Conservation (phyloP, 2,329 filamentous ascomycete species). For the Blastomyces gilchristii region DNA sequence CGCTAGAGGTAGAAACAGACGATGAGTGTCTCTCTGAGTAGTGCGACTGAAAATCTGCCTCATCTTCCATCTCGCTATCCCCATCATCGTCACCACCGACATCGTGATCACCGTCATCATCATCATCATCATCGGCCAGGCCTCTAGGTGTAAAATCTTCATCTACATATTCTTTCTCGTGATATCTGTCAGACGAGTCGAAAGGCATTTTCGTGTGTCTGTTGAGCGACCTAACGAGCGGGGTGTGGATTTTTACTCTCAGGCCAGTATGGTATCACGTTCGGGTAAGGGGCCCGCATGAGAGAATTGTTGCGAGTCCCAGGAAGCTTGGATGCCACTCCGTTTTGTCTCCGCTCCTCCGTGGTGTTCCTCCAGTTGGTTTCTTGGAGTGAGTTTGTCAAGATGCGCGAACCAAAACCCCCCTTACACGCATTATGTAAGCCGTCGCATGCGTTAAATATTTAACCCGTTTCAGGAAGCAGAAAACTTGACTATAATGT, state of each 20-base stretch:
- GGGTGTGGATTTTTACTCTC: neutral
- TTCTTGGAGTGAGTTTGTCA: too few relatives aligned
- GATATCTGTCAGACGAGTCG: neutral
- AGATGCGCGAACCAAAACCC: too few relatives aligned
- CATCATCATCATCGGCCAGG: neutral
- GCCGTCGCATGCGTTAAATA: too few relatives aligned
- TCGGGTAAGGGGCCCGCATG: too few relatives aligned
- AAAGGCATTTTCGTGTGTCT: neutral
- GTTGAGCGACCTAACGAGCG: neutral
- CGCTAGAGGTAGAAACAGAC: conserved; percentile 22
- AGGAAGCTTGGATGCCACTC: too few relatives aligned
- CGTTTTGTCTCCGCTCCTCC: too few relatives aligned
- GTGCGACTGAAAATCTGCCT: conserved; percentile 38
- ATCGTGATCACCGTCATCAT: conserved; percentile 20
- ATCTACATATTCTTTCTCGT: neutral
- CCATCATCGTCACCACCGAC: conserved; percentile 20
- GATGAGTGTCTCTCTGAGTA: conserved; percentile 34
- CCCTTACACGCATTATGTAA: too few relatives aligned
- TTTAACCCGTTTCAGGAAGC: too few relatives aligned
- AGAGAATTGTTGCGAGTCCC: too few relatives aligned
- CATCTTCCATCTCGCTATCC: conserved; percentile 19
- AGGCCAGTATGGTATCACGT: too few relatives aligned
- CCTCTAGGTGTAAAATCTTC: neutral
- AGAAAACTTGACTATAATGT: too few relatives aligned
- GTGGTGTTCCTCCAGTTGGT: too few relatives aligned